Percentiles rank a stretch among this genome's conserved stretches.
Conservation (phyloP, 257 asterid genomes). For the Solanum megistacrolobum region DNA sequence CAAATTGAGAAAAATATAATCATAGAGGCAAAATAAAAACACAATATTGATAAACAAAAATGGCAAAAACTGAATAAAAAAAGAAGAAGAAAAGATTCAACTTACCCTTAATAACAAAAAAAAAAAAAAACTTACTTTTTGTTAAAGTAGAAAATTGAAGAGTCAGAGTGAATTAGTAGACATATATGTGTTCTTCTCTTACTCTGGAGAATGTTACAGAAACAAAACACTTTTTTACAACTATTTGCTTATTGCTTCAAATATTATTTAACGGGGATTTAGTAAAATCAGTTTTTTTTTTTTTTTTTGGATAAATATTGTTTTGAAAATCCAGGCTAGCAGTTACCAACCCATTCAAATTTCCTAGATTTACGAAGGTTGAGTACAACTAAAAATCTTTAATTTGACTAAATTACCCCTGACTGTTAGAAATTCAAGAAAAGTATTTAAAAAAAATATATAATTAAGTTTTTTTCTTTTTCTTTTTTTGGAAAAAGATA, state of each 20-base stretch:
- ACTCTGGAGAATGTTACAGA: not conserved
- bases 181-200: not conserved
- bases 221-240: not conserved
- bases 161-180: not conserved
- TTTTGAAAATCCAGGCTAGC: not conserved
- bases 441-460: not conserved
- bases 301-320: not conserved
- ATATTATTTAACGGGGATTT: not conserved
- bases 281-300: not conserved
- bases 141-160: not conserved
- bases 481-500: not conserved
- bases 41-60: not conserved
- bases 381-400: not conserved
- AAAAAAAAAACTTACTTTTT: not conserved
- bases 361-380: not conserved
- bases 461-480: too few relatives aligned
- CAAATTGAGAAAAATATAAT: not conserved
- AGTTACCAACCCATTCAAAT: not conserved
- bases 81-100: not conserved
- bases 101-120: not conserved
- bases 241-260: not conserved
- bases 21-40: not conserved
- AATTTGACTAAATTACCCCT: not conserved
- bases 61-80: not conserved
- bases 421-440: not conserved